Base-by-base conservation (phyloP, 1,284 basidiomycete genomes). In the Cryptococcus sp. region DNA sequence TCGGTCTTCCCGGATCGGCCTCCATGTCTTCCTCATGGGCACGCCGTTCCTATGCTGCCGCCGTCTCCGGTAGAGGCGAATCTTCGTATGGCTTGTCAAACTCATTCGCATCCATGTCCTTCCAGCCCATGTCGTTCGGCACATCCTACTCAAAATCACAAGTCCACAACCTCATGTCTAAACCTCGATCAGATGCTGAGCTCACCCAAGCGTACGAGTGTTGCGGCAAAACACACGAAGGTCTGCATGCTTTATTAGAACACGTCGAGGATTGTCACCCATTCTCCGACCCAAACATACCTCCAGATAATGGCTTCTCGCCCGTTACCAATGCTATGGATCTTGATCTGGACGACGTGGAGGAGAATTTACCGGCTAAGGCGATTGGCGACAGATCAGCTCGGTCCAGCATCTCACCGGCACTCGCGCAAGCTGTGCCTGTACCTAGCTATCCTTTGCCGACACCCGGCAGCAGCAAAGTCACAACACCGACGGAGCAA, bases 191-290 rank as follows among this genome's bases (percentile, higher is more conserved):
- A 27, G 76, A 77, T 46, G 72, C 71, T 3, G 76, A 77, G 57
- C 54, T 71, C 42, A 72, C 70, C 25, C 63, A 72, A 48, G 63
- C 65, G 42, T 77, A 77, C 66, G 68, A 72, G 50, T 77, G 76
- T 60, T 77, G 76, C 43, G 69, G 68, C 8, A 60, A 62, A 30
- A 66, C 62, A 10, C 71, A 71, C 57, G 58, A 57, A 15, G 73
- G 73, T 3, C 58, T 77, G n/a, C 76, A 77, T 52, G 72, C 66
- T 8, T 57, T 77, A 17, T 57, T 76, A 38, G 76, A 77, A 56
- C 76, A 77, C 48, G 73, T 77, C 40, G 76, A 77, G 54, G 76
- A 77, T 48, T 65, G 66, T 40, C 76, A 76, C 57, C 73, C 73
- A 13, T 71, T 69, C 61, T 51, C 59, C 5, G 73, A 73, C 23